Conservation (phyloP, 495 filamentous ascomycete species). For the Neurospora discreta region DNA sequence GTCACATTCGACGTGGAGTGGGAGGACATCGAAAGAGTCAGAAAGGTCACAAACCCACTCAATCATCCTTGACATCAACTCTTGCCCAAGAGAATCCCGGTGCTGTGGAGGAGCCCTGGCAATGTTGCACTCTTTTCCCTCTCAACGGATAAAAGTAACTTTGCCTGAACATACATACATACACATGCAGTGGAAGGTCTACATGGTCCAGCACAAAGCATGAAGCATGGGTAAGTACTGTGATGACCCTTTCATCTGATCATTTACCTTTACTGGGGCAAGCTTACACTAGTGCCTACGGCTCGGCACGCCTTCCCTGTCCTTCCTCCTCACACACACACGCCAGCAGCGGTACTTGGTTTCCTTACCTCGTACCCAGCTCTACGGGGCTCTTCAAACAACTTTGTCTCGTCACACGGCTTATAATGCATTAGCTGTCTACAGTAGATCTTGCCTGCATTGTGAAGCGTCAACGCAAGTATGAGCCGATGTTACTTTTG, state of each 20-base stretch:
- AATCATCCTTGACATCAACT: neutral
- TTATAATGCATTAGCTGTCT: neutral
- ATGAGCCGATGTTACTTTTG: neutral
- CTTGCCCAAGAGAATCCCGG: neutral
- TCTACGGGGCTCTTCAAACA: neutral
- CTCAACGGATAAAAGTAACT: neutral
- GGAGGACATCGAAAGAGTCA: neutral
- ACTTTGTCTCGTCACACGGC: neutral
- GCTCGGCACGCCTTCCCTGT: neutral
- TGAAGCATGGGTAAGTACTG: neutral
- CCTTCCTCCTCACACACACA: neutral
- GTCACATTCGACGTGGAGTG: neutral
- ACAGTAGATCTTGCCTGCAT: neutral
- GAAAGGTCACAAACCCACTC: neutral
- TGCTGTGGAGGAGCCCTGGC: neutral
- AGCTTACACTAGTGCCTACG: neutral
- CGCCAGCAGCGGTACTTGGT: neutral
- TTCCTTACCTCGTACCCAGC: neutral
- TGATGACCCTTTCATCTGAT: neutral
- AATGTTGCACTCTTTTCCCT: neutral
- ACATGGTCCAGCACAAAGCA: neutral
- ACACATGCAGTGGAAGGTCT: neutral
- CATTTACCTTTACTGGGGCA: neutral
- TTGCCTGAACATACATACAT: neutral
- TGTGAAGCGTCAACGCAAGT: neutral